Evolutionary conservation across 1,284 basidiomycete genomes (phyloP), one percentile per base, ranked within the genome.

Genomic region (Omphalotus olearius): DNA sequence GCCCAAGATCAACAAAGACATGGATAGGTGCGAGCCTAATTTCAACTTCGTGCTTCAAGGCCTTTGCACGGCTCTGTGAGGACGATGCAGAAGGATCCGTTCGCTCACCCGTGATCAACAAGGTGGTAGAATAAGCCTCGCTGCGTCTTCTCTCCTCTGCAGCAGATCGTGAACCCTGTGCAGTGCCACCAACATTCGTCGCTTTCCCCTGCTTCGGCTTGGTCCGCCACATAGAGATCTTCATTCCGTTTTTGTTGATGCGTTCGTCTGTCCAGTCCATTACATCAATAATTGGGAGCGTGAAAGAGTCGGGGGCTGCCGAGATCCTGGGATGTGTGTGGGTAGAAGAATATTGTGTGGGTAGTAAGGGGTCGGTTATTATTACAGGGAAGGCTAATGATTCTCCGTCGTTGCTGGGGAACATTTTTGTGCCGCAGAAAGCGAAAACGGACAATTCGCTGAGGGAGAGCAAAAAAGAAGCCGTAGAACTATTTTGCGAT

Each of bases 1-100:
- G 63, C 33, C 73, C 78, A n/a, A 91, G 69, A 63, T 94, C 91
- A 28, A 89, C 51, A 62, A 91, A 91, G 11, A 88, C 41, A 60
- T 92, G 91, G 5, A 92, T 59, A 1, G 90, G 83, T 1, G 73
- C 69, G 4, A 87, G 52, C 16, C 69, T 62, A 39, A 80, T 57
- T 26, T 74, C 68, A 6, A 77, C 49, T 9, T 66, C 60, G 37
- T 44, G 51, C 14, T 50, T 48, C n/a, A 45, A 40, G 47, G 26
- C 41, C 28, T 36, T 39, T 45, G 26, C 13, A 33, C 43, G 49
- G 17, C 54, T 56, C n/a, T 40, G 33, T 13, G 13, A 28, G 47
- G 20, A 18, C 26, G 39, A 20, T 43, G 28, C 6, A 37, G 50
- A 43, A 30, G 42, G 23, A 23, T 23, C 14, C 49, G 35, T 33